Evolutionary conservation across 2,329 filamentous ascomycete species (phyloP), one percentile per base, ranked within the genome.

Genomic region (Aspergillus pseudotamarii): DNA sequence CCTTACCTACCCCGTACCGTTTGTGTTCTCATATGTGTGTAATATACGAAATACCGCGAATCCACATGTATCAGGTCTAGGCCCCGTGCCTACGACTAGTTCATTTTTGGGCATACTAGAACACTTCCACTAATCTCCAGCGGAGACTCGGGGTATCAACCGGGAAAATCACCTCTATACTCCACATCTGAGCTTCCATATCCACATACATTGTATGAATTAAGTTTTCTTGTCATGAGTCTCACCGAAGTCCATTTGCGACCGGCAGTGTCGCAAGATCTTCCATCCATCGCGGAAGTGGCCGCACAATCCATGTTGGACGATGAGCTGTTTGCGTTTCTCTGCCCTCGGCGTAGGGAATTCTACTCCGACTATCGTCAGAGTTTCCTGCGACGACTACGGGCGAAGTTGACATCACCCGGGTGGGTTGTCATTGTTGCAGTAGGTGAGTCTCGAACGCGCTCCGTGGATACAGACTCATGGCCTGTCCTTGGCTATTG

Each of bases 301-400:
- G 58, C 60, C 19, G 65, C 62, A 23, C 57, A 61, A 51, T 61
- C 65, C 48, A 67, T 68, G 60, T 43, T 65, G 2, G 51, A 68
- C 14, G 66, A 66, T 32, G 64, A 68, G 43, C 61, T 65, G 5
- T 65, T 63, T 43, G 51, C 48, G 34, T 58, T 60, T 16, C 56
- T 67, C 28, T 68, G 64, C 34, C 64, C 59, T 38, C 32, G 38
- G 30, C 61, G 66, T 12, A 46, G 51, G 28, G 46, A 63, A 6
- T 59, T 57, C 38, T 60, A 60, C 50, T 21, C 61, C 6, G 60
- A 68, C 26, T 64, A 66, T 50, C 60, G 62, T 12, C 21, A 56
- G 54, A 58, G 51, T n/a, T 69, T 66, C 36, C 43, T 66, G 10
- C 60, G 59, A 43, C 57, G 59, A 6, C 41, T 68, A 0, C 64